A percentile compares a stretch with the other conserved stretches of the same genome.
These are phyloP conservation scores for Cotoneaster glaucophyllus DNA, from an alignment of 306 rosid species.

Conservation along the genomic window DNA sequence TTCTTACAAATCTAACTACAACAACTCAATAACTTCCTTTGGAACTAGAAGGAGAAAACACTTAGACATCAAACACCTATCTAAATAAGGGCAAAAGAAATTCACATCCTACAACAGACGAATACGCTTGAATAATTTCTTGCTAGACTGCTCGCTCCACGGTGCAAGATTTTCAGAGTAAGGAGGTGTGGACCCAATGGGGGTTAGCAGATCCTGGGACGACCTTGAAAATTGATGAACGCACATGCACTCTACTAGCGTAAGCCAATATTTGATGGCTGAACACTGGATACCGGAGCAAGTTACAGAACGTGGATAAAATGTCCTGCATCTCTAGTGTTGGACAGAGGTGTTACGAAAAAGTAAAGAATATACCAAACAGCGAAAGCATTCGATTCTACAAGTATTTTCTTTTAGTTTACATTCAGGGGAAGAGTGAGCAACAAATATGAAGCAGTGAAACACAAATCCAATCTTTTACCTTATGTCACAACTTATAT, in stretches of 20 bases:
- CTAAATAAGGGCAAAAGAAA: background rate
- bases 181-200: background rate
- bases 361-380: conserved; percentile 12
- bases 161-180: conserved; percentile 15
- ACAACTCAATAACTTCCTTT: background rate
- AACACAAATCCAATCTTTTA: conserved; percentile 24
- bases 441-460: conserved; percentile 5
- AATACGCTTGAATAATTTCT: conserved; percentile 7
- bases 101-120: conserved; percentile 11
- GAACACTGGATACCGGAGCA: conserved; percentile 13
- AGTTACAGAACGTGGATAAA: conserved; percentile 7
- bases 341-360: conserved; percentile 11
- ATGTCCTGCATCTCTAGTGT: conserved; percentile 7
- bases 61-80: conserved; percentile 10
- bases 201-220: conserved; percentile 2
- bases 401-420: background rate
- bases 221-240: conserved; percentile 11
- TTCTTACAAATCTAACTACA: background rate
- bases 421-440: background rate
- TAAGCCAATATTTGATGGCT: conserved; percentile 16
- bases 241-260: background rate
- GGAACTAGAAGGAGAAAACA: background rate
- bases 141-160: background rate
- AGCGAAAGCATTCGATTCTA: background rate
- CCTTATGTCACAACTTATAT: conserved; percentile 30